Conservation (phyloP, 495 filamentous ascomycete species). For the Penicillium verhagenii region DNA sequence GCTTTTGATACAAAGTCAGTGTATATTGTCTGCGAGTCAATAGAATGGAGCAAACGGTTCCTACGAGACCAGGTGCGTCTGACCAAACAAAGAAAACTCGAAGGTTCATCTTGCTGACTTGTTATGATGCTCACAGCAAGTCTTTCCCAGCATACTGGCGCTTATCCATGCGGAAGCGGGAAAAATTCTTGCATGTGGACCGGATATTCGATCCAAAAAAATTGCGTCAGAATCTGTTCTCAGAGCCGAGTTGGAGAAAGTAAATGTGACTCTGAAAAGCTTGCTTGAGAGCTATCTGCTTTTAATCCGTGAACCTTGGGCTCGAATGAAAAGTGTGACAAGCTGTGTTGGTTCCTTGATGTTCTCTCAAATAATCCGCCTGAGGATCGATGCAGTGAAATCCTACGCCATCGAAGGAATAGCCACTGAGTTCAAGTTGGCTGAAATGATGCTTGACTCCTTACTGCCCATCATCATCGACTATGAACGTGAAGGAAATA, state of each 20-base stretch:
- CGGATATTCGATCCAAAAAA: neutral
- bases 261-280: neutral
- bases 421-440: neutral
- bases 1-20: neutral
- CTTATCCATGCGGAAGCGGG: neutral
- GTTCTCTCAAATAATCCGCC: neutral
- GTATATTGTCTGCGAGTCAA: neutral
- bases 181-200: neutral
- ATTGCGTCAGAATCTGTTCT: neutral
- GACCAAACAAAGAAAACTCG: no score
- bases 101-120: neutral
- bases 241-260: neutral
- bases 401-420: no score
- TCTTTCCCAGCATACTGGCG: neutral
- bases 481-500: neutral
- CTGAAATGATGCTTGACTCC: neutral
- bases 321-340: neutral
- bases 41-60: neutral
- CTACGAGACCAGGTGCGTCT: neutral
- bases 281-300: neutral
- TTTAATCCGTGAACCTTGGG: neutral
- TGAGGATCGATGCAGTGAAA: neutral
- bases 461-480: neutral
- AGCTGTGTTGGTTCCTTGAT: neutral
- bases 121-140: neutral